Percentiles rank a stretch among this genome's conserved stretches.
phyloP scores from a whole-genome alignment of 2,329 filamentous ascomycete species.

The Talaromyces sp. region DNA sequence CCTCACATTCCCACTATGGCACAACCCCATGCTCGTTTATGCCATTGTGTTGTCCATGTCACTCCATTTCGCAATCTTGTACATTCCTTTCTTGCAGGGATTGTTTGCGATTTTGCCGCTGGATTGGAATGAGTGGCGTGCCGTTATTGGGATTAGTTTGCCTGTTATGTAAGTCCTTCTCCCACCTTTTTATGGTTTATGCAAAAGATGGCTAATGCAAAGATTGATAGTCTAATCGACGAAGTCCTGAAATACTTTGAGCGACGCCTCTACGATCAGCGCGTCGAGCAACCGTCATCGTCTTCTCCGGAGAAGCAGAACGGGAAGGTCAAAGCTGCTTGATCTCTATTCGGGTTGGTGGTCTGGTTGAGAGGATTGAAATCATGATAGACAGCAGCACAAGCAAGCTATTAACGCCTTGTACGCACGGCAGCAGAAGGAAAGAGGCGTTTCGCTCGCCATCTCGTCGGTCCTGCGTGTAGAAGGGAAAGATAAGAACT shows the following conservation, averaged over 20 bases:
- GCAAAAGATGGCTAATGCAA: slow-evolving; percentile 22
- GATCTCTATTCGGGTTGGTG: neutral
- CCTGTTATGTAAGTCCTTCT: slow-evolving; percentile 76
- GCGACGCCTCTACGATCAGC: slow-evolving; percentile 56
- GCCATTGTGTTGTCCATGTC: slow-evolving; percentile 91
- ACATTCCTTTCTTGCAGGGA: slow-evolving; percentile 80
- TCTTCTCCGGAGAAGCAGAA: neutral
- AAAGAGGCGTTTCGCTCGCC: neutral
- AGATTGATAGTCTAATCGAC: slow-evolving; percentile 63
- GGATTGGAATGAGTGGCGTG: slow-evolving; percentile 84
- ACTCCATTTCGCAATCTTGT: slow-evolving; percentile 89
- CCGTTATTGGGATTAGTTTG: slow-evolving; percentile 79
- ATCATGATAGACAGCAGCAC: neutral
- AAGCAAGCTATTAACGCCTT: neutral
- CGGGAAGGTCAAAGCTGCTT: slow-evolving; percentile 37
- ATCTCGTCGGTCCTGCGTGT: neutral
- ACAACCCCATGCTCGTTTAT: slow-evolving; percentile 97
- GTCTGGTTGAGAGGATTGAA: neutral
- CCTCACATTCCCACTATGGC: slow-evolving; percentile 89
- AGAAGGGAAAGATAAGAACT: no score
- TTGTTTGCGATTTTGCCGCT: slow-evolving; percentile 90
- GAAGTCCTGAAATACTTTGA: slow-evolving; percentile 78
- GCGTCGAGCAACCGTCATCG: slow-evolving; percentile 4
- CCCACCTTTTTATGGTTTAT: neutral
- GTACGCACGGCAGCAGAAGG: neutral